These are phyloP conservation scores for Cladosporium velox DNA, from an alignment of 2,329 filamentous ascomycete species.

Conservation along the genomic window DNA sequence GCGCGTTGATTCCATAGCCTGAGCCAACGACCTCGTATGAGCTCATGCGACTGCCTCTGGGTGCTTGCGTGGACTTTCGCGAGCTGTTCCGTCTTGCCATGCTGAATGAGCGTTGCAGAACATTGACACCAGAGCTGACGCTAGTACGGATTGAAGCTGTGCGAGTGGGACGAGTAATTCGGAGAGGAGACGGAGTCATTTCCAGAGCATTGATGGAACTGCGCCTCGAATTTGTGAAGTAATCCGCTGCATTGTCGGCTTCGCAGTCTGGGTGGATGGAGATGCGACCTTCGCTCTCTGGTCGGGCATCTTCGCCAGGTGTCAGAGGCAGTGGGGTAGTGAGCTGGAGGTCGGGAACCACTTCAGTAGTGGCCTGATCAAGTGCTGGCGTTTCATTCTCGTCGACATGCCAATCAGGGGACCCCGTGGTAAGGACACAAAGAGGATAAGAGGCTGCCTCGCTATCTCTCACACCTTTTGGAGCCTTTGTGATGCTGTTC, in stretches of 20 bases:
- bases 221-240: conserved; percentile 32
- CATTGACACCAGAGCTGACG: conserved; percentile 31
- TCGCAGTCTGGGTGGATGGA: conserved; percentile 51
- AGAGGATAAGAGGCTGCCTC: conserved; percentile 61
- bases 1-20: conserved; percentile 41
- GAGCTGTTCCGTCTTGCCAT: conserved; percentile 30
- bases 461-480: conserved; percentile 61
- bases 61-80: conserved; percentile 20
- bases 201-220: conserved; percentile 27
- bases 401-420: conserved; percentile 5
- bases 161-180: conserved; percentile 28
- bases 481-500: conserved; percentile 61
- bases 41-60: conserved; percentile 31
- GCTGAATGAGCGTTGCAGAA: conserved; percentile 33
- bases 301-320: not conserved
- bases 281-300: conserved; percentile 28
- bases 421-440: conserved; percentile 42
- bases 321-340: conserved; percentile 4
- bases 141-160: conserved; percentile 41
- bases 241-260: conserved; percentile 42
- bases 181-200: conserved; percentile 26
- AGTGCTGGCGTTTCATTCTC: not conserved
- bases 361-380: not conserved
- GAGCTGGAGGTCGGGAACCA: not conserved
- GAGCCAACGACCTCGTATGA: conserved; percentile 43